phyloP scores from a whole-genome alignment of 352 stramenopile species.

The Globisporangium spiculum region DNA sequence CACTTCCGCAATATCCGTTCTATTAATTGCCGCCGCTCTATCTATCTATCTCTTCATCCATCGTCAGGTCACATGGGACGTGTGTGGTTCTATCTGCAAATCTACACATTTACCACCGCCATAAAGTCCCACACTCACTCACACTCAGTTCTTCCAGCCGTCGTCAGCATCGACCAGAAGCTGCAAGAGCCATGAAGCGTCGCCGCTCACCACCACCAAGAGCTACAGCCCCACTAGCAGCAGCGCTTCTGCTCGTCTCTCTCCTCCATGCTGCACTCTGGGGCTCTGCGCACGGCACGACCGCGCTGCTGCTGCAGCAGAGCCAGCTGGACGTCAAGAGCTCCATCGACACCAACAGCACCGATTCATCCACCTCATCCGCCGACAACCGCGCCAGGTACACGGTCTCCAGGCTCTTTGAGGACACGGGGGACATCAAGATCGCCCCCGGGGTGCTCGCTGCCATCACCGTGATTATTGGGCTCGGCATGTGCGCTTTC shows the following conservation, averaged over 20 bases:
- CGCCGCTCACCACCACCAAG: background rate
- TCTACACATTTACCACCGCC: background rate
- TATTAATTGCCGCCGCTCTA: conserved; percentile 1
- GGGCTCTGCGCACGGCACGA: background rate
- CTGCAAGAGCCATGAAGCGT: background rate
- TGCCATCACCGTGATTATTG: conserved; percentile 37
- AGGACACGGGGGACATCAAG: conserved; percentile 16
- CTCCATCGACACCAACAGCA: conserved; percentile 8
- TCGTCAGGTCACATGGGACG: background rate
- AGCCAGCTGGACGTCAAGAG: background rate
- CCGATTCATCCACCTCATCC: too few relatives aligned
- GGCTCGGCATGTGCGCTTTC: conserved; percentile 35
- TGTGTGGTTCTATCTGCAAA: background rate
- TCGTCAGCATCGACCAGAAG: background rate
- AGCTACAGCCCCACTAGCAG: background rate
- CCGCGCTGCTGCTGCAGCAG: background rate
- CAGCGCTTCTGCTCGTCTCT: background rate
- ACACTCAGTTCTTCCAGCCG: background rate
- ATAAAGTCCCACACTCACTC: background rate
- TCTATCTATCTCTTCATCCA: background rate
- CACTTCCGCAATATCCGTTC: background rate
- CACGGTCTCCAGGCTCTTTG: conserved; percentile 12
- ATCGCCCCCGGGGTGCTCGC: conserved; percentile 42
- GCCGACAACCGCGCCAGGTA: background rate
- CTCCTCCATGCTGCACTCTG: background rate